phyloP scores from a whole-genome alignment of 805 yeast genomes.

The Saccharomycopsis sp. region DNA sequence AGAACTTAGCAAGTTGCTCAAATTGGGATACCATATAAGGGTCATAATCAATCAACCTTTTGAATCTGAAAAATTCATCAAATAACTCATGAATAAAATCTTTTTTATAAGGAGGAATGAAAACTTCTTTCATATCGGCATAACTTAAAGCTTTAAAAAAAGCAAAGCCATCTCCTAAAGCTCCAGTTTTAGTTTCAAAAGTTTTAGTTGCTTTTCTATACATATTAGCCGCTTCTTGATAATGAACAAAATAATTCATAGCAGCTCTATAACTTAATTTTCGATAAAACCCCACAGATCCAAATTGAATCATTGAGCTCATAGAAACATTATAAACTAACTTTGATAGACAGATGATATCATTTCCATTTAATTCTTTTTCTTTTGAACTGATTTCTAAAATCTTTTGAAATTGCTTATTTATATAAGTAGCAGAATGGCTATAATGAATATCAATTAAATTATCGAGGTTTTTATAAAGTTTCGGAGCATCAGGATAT shows the following conservation, averaged over 20 bases:
- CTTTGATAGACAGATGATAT: neutral
- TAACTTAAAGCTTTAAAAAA: slow-evolving; percentile 9
- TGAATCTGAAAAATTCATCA: slow-evolving; percentile 1
- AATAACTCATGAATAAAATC: slow-evolving; percentile 5
- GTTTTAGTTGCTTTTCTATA: neutral
- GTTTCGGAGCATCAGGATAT: neutral
- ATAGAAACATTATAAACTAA: slow-evolving; percentile 4
- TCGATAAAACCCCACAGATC: slow-evolving; percentile 1
- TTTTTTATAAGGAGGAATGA: slow-evolving; percentile 11
- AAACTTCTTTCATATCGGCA: slow-evolving; percentile 10
- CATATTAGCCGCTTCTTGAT: slow-evolving; percentile 1
- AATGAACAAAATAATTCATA: slow-evolving; percentile 7
- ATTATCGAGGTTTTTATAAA: neutral
- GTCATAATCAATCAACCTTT: slow-evolving; percentile 2
- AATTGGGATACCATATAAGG: neutral
- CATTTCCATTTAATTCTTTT: neutral
- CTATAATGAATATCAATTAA: neutral
- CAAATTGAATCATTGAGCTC: slow-evolving; percentile 9
- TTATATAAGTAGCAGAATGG: slow-evolving; percentile 1
- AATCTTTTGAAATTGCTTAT: slow-evolving; percentile 3
- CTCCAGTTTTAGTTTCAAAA: slow-evolving; percentile 1
- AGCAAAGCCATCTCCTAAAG: slow-evolving; percentile 11
- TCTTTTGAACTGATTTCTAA: neutral
- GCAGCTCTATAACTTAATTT: slow-evolving; percentile 4
- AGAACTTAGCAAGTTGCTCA: slow-evolving; percentile 1